phyloP scores from a whole-genome alignment of 148 eudicot species.

The Camellia japonica region DNA sequence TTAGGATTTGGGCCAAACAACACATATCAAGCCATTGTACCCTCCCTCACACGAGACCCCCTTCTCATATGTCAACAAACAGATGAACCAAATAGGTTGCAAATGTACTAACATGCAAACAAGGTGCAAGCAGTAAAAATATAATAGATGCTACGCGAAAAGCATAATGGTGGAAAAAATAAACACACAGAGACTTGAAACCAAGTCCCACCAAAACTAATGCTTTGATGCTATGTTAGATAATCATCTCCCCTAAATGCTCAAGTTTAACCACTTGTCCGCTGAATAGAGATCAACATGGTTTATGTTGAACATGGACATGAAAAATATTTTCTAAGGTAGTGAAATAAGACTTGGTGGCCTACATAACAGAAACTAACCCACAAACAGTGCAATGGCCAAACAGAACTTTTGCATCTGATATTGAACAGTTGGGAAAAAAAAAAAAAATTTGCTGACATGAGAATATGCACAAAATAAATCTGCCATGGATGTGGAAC shows the following conservation, averaged over 20 bases:
- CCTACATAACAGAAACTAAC: background rate
- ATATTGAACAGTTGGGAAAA: background rate
- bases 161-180: background rate
- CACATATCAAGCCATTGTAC: too few relatives aligned
- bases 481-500: too few relatives aligned
- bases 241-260: background rate
- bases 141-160: background rate
- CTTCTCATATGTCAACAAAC: background rate
- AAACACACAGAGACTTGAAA: background rate
- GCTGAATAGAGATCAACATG: background rate
- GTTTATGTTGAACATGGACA: background rate
- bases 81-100: background rate
- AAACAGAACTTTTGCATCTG: background rate
- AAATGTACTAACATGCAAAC: background rate
- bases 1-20: too few relatives aligned
- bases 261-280: background rate
- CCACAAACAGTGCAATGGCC: background rate
- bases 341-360: background rate
- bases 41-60: too few relatives aligned
- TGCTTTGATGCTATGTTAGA: background rate
- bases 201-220: background rate
- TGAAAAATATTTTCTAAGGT: background rate
- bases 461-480: too few relatives aligned
- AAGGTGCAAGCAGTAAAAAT: background rate
- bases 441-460: too few relatives aligned